A percentile compares a stretch with the other conserved stretches of the same genome.
Conservation (phyloP, 371 early-diverging fungal genomes). For the Phascolomyces articulosus region DNA sequence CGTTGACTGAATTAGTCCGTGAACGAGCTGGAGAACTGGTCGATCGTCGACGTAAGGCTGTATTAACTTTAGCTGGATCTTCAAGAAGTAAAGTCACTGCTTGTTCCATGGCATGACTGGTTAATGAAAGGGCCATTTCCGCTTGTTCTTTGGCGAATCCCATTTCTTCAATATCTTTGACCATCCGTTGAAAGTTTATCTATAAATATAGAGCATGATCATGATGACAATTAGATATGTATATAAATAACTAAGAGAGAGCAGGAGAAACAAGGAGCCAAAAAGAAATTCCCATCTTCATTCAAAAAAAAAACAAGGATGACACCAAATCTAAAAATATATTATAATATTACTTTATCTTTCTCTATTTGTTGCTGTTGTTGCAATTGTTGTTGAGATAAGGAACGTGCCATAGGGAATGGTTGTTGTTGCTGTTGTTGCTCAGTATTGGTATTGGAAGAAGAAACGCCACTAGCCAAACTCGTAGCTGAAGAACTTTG, state of each 20-base stretch:
- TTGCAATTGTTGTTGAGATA: constrained; percentile 2
- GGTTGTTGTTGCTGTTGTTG: background rate
- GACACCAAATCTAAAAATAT: too few relatives aligned
- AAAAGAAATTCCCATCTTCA: too few relatives aligned
- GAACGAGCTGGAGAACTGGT: constrained; percentile 25
- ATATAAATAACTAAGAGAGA: background rate
- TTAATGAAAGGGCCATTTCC: constrained; percentile 59
- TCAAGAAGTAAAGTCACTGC: constrained; percentile 68
- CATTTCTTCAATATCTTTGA: constrained; percentile 66
- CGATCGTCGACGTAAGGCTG: constrained; percentile 22
- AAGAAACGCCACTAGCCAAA: background rate
- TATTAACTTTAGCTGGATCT: constrained; percentile 55
- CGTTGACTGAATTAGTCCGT: constrained; percentile 22
- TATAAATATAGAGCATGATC: constrained; percentile 13
- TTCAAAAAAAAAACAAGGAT: too few relatives aligned
- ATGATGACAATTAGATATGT: background rate
- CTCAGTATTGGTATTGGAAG: background rate
- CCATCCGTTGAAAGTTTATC: constrained; percentile 37
- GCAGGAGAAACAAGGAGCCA: too few relatives aligned
- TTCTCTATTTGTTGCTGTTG: background rate
- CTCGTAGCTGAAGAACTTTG: constrained; percentile 13
- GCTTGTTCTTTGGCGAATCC: constrained; percentile 73
- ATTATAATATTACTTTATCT: constrained; percentile 20
- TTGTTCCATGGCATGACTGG: constrained; percentile 61
- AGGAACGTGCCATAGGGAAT: background rate